Percentiles rank a stretch among this genome's conserved stretches.
These are phyloP conservation scores for Saccharomycopsis javanensis DNA, from an alignment of 805 yeast genomes.

Conservation along the genomic window DNA sequence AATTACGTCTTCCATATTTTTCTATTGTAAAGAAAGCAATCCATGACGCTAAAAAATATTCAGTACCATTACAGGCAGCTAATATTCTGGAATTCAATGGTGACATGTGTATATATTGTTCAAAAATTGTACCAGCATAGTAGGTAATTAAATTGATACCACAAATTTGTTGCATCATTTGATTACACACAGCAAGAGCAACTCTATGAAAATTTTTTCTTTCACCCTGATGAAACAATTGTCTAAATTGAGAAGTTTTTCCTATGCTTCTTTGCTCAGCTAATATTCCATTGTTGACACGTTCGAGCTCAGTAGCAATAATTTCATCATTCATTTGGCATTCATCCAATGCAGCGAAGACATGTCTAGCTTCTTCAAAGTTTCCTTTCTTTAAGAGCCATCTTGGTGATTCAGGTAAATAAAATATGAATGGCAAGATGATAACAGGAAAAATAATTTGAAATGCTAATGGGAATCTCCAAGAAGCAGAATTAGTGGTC, in stretches of 20 bases:
- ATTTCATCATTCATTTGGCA: constrained; percentile 1
- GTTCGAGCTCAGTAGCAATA: constrained; percentile 9
- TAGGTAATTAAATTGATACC: constrained; percentile 64
- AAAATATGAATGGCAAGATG: constrained; percentile 23
- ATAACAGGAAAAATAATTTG: constrained; percentile 46
- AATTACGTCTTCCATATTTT: constrained; percentile 57
- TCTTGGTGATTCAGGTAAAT: constrained; percentile 45
- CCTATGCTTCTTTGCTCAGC: background rate
- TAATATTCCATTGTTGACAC: background rate
- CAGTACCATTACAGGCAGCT: constrained; percentile 56
- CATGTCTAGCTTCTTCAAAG: constrained; percentile 11
- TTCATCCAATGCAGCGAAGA: constrained; percentile 14
- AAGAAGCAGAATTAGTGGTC: constrained; percentile 23
- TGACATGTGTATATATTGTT: constrained; percentile 39
- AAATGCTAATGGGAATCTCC: constrained; percentile 74
- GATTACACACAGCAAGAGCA: constrained; percentile 52
- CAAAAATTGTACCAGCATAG: constrained; percentile 49
- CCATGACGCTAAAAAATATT: constrained; percentile 43
- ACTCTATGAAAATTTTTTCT: constrained; percentile 54
- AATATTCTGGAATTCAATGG: constrained; percentile 47
- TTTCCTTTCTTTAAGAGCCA: constrained; percentile 36
- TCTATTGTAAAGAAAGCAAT: constrained; percentile 54
- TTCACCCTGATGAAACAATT: constrained; percentile 37
- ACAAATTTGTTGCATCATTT: constrained; percentile 60
- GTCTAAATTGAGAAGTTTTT: constrained; percentile 26